These are phyloP conservation scores for Nowakowskiella sp. DNA, from an alignment of 192 early-diverging fungal species.

Conservation along the genomic window DNA sequence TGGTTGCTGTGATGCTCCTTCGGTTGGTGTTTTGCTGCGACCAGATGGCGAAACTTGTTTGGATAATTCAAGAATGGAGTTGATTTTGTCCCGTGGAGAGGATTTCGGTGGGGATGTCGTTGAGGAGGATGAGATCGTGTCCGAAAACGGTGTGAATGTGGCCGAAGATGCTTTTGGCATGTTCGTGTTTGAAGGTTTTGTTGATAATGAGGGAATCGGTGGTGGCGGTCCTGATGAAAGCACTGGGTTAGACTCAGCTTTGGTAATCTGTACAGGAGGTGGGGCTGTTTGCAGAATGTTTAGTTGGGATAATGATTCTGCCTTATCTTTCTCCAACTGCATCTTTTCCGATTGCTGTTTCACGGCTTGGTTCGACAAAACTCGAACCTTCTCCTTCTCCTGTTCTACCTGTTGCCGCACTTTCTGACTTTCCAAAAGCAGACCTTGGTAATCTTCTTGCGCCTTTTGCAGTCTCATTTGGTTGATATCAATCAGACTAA, in stretches of 20 bases:
- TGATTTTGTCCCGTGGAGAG: slow-evolving; percentile 6
- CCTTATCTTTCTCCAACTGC: slow-evolving; percentile 9
- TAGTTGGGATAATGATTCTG: not conserved
- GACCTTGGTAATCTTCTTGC: slow-evolving; percentile 53
- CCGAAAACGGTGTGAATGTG: not conserved
- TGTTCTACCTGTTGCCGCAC: not conserved
- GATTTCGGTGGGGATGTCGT: slow-evolving; percentile 2
- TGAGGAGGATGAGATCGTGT: too few relatives aligned
- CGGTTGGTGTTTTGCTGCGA: too few relatives aligned
- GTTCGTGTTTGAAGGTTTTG: slow-evolving; percentile 10
- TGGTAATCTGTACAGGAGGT: not conserved
- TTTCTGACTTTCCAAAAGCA: slow-evolving; percentile 43
- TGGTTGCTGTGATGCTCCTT: too few relatives aligned
- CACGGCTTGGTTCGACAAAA: not conserved
- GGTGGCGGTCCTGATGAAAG: slow-evolving; percentile 9
- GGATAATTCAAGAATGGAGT: slow-evolving; percentile 3
- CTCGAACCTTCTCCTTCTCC: not conserved
- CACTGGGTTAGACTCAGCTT: not conserved
- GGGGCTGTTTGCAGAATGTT: not conserved
- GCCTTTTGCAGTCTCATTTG: slow-evolving; percentile 49
- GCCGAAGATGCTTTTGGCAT: not conserved
- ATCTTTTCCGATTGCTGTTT: slow-evolving; percentile 11
- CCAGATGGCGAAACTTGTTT: slow-evolving; percentile 2
- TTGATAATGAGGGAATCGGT: slow-evolving; percentile 10
- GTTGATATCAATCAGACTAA: slow-evolving; percentile 57